Evolutionary conservation across 495 filamentous ascomycete genomes (phyloP).

Genomic region (Immersiella caudata): DNA sequence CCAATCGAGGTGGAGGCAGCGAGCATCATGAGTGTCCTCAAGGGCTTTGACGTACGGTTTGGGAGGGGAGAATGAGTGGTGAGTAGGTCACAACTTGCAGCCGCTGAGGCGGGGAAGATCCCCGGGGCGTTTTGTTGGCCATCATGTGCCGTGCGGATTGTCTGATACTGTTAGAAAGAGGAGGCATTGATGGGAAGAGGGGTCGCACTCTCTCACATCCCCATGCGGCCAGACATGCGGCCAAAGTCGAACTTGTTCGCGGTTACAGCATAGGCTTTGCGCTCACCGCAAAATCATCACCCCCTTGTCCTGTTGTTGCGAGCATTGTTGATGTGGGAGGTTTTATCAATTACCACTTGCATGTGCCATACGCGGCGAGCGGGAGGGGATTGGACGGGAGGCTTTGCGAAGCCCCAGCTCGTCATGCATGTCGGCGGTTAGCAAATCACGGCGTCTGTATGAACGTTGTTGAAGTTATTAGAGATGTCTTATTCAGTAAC

Average conservation of each 20-base stretch:
- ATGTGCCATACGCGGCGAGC: slow-evolving; percentile 15
- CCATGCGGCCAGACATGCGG: slow-evolving; percentile 39
- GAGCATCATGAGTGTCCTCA: slow-evolving; percentile 83
- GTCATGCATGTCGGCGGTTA: slow-evolving; percentile 12
- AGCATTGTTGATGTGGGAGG: neutral
- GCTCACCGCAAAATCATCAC: slow-evolving; percentile 4
- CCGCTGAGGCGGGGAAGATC: slow-evolving; percentile 20
- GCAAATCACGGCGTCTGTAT: slow-evolving; percentile 7
- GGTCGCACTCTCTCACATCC: slow-evolving; percentile 11
- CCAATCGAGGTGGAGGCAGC: slow-evolving; percentile 83
- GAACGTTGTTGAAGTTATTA: neutral
- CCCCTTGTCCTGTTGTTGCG: neutral
- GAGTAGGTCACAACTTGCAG: neutral
- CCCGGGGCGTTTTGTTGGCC: slow-evolving; percentile 27
- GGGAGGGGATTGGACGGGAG: slow-evolving; percentile 21
- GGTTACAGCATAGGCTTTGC: neutral
- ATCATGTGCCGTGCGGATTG: slow-evolving; percentile 28
- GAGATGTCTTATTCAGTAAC: neutral
- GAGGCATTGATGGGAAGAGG: neutral
- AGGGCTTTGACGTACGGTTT: slow-evolving; percentile 81
- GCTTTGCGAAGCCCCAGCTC: neutral
- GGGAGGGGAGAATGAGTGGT: slow-evolving; percentile 43
- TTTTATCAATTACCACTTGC: slow-evolving; percentile 27
- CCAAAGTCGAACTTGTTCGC: slow-evolving; percentile 24
- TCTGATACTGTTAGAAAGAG: neutral